Conservation (phyloP, 23 red algal genomes). For the Gracilaria domingensis region DNA sequence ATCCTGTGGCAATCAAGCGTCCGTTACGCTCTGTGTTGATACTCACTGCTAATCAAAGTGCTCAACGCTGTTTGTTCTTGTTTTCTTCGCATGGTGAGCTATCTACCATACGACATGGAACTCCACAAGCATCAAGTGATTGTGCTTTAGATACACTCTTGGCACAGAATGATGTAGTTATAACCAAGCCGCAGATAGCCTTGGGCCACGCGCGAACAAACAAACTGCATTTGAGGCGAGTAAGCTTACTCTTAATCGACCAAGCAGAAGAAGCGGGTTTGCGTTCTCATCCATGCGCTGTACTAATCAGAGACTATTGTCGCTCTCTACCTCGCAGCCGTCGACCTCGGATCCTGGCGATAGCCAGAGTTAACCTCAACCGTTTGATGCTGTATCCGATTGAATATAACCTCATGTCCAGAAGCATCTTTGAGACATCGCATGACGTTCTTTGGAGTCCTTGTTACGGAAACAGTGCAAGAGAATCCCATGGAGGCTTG, state of each 20-base stretch:
- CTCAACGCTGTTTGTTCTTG: neutral
- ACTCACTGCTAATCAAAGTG: neutral
- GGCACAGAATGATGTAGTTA: conserved; percentile 19
- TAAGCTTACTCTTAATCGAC: conserved; percentile 46
- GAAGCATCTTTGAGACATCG: conserved; percentile 17
- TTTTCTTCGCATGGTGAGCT: conserved; percentile 32
- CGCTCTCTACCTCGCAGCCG: conserved; percentile 30
- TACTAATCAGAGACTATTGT: conserved; percentile 53
- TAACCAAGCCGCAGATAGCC: neutral
- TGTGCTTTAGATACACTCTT: neutral
- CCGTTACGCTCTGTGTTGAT: conserved; percentile 17
- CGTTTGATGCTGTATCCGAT: conserved; percentile 39
- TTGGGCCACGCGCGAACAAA: conserved; percentile 1
- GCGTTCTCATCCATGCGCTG: conserved; percentile 35
- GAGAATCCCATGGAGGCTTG: conserved; percentile 4
- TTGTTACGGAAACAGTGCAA: conserved; percentile 62
- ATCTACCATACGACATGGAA: neutral
- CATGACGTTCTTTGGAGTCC: conserved; percentile 45
- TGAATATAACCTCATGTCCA: conserved; percentile 60
- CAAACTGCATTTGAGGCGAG: conserved; percentile 24
- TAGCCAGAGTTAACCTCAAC: conserved; percentile 27
- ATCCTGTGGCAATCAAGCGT: conserved; percentile 23
- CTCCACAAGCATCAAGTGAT: neutral
- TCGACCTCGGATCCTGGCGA: conserved; percentile 41
- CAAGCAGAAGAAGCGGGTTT: conserved; percentile 10